These are phyloP conservation scores for Kalanchoe fedtschenkoi DNA, from an alignment of 164 flowering plant species.

Conservation along the genomic window DNA sequence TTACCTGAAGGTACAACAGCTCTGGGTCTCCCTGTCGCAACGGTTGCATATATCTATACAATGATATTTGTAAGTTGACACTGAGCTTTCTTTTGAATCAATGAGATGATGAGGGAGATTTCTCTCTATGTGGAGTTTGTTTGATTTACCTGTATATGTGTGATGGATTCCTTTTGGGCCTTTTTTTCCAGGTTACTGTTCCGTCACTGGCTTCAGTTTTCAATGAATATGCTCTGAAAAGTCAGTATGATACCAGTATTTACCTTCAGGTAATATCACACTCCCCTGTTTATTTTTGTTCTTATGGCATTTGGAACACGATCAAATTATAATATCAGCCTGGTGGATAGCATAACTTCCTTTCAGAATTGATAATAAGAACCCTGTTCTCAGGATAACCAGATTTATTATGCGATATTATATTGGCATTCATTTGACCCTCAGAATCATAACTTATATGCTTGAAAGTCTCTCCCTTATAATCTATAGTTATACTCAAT, in stretches of 20 bases:
- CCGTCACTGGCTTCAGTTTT: conserved; percentile 97
- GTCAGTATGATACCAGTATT: conserved; percentile 96
- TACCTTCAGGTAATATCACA: conserved; percentile 90
- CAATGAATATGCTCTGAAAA: conserved; percentile 98
- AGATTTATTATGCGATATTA: too few relatives aligned
- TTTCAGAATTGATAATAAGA: too few relatives aligned
- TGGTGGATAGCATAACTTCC: too few relatives aligned
- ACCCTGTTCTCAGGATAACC: too few relatives aligned
- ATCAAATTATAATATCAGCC: too few relatives aligned
- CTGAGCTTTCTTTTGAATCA: neutral
- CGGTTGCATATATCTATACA: conserved; percentile 75
- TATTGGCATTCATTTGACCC: too few relatives aligned
- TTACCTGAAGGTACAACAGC: conserved; percentile 75
- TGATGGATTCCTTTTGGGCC: conserved; percentile 2
- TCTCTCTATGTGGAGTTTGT: neutral
- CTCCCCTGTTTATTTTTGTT: too few relatives aligned
- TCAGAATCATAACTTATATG: too few relatives aligned
- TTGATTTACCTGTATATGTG: neutral
- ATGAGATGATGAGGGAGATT: neutral
- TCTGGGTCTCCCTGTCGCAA: conserved; percentile 70
- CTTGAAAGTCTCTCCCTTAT: too few relatives aligned
- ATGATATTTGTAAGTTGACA: conserved; percentile 66
- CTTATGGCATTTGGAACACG: too few relatives aligned
- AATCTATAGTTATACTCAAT: too few relatives aligned
- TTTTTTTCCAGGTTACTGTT: conserved; percentile 69